Evolutionary conservation across 1,284 basidiomycete genomes (phyloP), one percentile per base, ranked within the genome.

Genomic region (Dichomitus squalens): DNA sequence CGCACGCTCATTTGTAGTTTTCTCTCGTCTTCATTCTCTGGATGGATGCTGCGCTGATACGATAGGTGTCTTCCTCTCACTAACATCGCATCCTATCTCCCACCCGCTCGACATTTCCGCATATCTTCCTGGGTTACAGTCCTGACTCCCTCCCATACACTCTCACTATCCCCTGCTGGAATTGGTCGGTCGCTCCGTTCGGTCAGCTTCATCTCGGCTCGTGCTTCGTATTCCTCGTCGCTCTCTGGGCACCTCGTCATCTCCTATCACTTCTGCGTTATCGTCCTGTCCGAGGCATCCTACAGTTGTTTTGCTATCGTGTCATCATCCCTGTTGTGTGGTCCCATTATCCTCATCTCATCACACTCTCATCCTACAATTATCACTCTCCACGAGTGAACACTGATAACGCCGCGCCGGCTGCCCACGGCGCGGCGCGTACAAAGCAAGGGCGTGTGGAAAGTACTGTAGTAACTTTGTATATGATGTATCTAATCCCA

Each of bases 381-480:
- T 16, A 29, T 18, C 35, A 16, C 14, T 44, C 25, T 9, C n/a
- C 20, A 7, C 31, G 7, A 33, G 12, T 12, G 35, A 58, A 54
- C 52, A 54, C 48, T 54, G 41, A 46, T 20, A 47, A 41, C 48
- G 39, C 48, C 57, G 57, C 41, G 49, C 44, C 35, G 25, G 25
- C 20, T 14, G 50, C 38, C 51, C 52, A 14, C 50, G 50, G 39
- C 53, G 53, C 53, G 58, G 53, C 35, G 36, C 53, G 53, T 55
- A 53, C 40, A 35, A 50, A 53, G 55, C 35, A 8, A 49, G 54
- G 52, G 54, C 49, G 51, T 40, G 41, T 29, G 44, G 40, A 50
- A 57, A 55, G 53, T 60, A 57, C 49, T 60, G 55, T 60, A 60
- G 54, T 49, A 53, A 20, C 49, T 34, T 48, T 60, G 55, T 60